A percentile compares a stretch with the other conserved stretches of the same genome.
These are phyloP conservation scores for Sugiyamaella grinbergsii DNA, from an alignment of 1,139 yeast species.

Conservation along the genomic window DNA sequence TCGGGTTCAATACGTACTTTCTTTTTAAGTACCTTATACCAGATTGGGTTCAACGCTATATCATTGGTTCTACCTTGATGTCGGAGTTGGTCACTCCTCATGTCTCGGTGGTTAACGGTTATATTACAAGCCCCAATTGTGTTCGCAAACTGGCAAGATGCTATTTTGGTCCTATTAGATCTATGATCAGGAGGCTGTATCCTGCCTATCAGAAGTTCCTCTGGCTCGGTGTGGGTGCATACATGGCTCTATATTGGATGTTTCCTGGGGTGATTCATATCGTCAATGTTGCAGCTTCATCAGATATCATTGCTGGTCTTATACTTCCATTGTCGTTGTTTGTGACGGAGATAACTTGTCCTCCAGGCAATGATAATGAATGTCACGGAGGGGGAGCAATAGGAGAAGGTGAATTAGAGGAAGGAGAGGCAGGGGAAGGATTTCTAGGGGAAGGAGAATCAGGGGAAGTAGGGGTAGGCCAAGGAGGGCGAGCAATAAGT, in stretches of 20 bases:
- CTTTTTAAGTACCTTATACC: slow-evolving; percentile 9
- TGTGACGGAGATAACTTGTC: slow-evolving; percentile 5
- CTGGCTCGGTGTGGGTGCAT: neutral
- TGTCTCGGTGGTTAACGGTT: neutral
- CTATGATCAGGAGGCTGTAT: neutral
- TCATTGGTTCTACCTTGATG: neutral
- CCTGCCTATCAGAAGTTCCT: neutral
- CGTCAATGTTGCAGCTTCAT: neutral
- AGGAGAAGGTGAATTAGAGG: neutral
- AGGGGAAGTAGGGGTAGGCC: neutral
- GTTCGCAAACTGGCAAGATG: neutral
- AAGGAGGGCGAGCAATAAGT: too few species aligned
- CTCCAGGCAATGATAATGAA: neutral
- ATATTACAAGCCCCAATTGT: neutral
- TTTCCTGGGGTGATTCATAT: neutral
- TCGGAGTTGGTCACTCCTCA: neutral
- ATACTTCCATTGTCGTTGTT: slow-evolving; percentile 6
- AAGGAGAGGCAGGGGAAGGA: neutral
- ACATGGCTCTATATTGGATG: slow-evolving; percentile 1
- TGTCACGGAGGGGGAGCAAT: neutral
- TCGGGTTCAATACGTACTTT: slow-evolving; percentile 5
- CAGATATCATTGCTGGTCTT: neutral
- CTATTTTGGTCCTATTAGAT: slow-evolving; percentile 5
- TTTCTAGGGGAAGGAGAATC: neutral
- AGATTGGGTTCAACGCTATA: neutral